Evolutionary conservation across 192 early-diverging fungal species (phyloP), one percentile per base, ranked within the genome.

Genomic region (Dispira simplex): DNA sequence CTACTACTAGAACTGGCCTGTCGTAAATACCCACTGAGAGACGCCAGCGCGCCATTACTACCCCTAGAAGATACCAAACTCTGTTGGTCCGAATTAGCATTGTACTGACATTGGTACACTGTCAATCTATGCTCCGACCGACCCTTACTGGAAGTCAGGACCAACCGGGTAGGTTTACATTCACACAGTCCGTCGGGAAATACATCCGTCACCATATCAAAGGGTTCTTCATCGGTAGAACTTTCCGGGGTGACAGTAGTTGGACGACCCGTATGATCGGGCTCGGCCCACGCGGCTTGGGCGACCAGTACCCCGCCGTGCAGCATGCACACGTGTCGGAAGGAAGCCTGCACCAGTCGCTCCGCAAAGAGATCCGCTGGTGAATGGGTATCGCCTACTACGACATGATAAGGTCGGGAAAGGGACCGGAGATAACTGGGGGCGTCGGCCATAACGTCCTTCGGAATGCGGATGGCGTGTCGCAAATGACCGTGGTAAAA

Each of bases 401-500:
- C 26, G n/a, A 53, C 18, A 20, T 53, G 51, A 26, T 53, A 53
- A 26, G 20, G 51, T 26, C 51, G 51, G 26, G 10, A 26, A 20
- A 53, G 21, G 21, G 51, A 53, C 51, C 26, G 20, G 51, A 53
- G 51, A 3, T 53, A 53, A 3, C 26, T 53, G 51, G 51, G 26
- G 10, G 26, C 51, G 51, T 26, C 26, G 10, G 51, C 26, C 10
- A 53, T 20, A 9, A 53, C 20, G 8, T n/a, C 26, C 9, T 53
- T 26, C 10, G 51, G 51, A n/a, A 53, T 53, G 10, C 51, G 51
- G 8, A 53, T 53, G 8, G 51, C 10, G 51, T 53, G 51, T 8
- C 51, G 51, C 18, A 53, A 20, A n/a, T 53, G 51, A 18, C 51
- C 51, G 11, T n/a, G 51, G 20, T n/a, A 26, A 53, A 53, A 82